Evolutionary conservation across 164 flowering plant species (phyloP), one percentile per base, ranked within the genome.

Genomic region (Warburgia ugandensis): DNA sequence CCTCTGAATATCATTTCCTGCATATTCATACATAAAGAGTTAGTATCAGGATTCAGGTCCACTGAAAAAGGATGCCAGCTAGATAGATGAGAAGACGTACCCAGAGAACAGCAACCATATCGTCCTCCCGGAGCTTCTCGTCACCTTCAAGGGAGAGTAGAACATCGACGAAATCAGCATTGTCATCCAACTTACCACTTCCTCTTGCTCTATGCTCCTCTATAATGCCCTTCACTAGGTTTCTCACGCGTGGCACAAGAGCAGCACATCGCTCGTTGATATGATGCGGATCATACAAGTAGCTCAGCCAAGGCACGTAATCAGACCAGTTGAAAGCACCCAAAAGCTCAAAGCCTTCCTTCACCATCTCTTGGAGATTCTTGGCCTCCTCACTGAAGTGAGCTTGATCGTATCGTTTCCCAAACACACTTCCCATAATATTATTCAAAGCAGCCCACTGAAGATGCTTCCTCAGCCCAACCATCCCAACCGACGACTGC

Each of bases 321-420:
- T 86, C 96, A 9, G 79, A 72, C 84, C 80, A 86, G 58, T 86
- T 86, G 47, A 86, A 79, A 8, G 77, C 73, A 4, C 95, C 95
- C 57, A 86, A 57, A 0, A 86, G 74, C 69, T 86, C 96, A 48
- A 70, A 86, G 25, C 92, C 96, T 73, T 86, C 96, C 2, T 55
- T 54, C 6, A 86, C 92, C 64, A 86, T 61, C 17, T 69, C 80
- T 5, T 56, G 40, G 6, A 83, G 59, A 51, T 76, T 73, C 23
- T 6, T 19, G 2, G 35, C 55, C 49, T 76, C 81, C 1, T 35
- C 48, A 28, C 35, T 49, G 5, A 56, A 54, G 0, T 16, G 19
- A 10, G 26, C 41, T 8, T 14, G 16, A n/a, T 78, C 71, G 48
- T 73, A 79, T 17, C 70, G 29, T 32, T 56, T 73, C 1, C 92